Conservation (phyloP, 73 alveolate species). For the Stentor roeselii region DNA sequence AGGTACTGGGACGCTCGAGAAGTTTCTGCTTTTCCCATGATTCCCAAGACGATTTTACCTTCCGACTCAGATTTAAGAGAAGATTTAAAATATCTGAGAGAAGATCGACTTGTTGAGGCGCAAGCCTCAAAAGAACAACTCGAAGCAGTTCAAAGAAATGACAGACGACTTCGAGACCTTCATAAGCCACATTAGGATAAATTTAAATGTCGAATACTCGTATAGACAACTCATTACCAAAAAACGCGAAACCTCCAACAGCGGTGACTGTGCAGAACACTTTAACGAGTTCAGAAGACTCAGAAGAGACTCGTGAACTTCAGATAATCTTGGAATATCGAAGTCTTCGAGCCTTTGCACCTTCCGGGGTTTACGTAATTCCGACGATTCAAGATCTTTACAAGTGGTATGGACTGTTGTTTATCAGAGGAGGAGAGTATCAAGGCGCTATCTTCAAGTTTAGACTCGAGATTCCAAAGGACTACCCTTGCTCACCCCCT, state of each 20-base stretch:
- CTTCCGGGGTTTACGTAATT: slow-evolving; percentile 6
- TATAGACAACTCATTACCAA: slow-evolving; percentile 54
- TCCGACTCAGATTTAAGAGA: slow-evolving; percentile 21
- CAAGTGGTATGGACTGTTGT: slow-evolving; percentile 16
- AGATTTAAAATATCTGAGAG: neutral
- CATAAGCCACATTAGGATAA: slow-evolving; percentile 11
- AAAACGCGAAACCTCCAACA: too few species aligned
- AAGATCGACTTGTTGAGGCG: neutral
- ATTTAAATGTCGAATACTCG: slow-evolving; percentile 57
- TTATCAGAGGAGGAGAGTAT: neutral
- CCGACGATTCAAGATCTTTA: slow-evolving; percentile 13
- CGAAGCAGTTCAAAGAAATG: slow-evolving; percentile 2
- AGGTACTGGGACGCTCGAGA: slow-evolving; percentile 94
- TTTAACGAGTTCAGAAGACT: neutral
- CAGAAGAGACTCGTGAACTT: neutral
- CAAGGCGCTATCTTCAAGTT: slow-evolving; percentile 21
- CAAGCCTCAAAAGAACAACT: neutral
- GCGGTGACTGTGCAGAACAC: too few species aligned
- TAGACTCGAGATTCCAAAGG: neutral
- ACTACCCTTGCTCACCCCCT: slow-evolving; percentile 16
- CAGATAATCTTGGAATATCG: slow-evolving; percentile 17
- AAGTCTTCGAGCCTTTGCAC: neutral
- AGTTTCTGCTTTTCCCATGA: slow-evolving; percentile 30
- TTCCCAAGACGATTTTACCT: neutral
- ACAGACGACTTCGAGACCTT: neutral